Base-by-base conservation (phyloP, 2,329 filamentous ascomycete genomes). In the Ceratocystis papillata region DNA sequence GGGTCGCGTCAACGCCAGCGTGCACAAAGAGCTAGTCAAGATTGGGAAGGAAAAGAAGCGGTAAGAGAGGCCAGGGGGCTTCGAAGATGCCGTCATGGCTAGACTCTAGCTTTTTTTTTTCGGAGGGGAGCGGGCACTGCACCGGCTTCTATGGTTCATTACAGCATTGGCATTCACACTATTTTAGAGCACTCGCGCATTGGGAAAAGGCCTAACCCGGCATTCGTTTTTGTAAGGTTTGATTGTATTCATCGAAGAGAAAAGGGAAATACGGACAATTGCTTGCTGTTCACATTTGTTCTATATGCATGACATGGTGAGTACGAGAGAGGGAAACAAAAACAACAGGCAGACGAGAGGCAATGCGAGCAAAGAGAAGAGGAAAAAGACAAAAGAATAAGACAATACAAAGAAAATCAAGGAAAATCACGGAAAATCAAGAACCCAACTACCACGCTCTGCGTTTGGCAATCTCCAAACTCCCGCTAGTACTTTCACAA, bases 1-100 rank as follows among this genome's bases (percentile, higher is more conserved):
- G 77, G 81, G 83, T 68, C 85, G 93, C 63, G 84, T 97, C 57
- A 85, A 93, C 69, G 85, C 86, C 74, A 85, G 83, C 46, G 89
- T 96, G 2, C 77, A 86, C 73, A 79, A 83, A 70, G 90, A 96
- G 74, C 81, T 96, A 70, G 81, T 83, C 70, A 94, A 90, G 76
- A 87, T 91, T 74, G 85, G 79, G 71, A 78, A 81, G 45, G 77
- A 79, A 72, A 77, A 85, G 74, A 76, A 79, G 46, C 76, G 83
- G 71, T 81, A 73, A 41, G 37, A 12, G 37, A 41, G 10, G 37
- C 37, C 37, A 41, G 37, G 10, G 3, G 37, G 37, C 37, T 41
- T 41, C 10, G 10, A 12, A 41, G 37, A 41, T 41, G 2, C 37
- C 37, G 37, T 3, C 37, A 41, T 12, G 8, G 37, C 37, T 41